These are phyloP conservation scores for Forsythia viridissima DNA, from an alignment of 257 asterid genomes.

Conservation along the genomic window DNA sequence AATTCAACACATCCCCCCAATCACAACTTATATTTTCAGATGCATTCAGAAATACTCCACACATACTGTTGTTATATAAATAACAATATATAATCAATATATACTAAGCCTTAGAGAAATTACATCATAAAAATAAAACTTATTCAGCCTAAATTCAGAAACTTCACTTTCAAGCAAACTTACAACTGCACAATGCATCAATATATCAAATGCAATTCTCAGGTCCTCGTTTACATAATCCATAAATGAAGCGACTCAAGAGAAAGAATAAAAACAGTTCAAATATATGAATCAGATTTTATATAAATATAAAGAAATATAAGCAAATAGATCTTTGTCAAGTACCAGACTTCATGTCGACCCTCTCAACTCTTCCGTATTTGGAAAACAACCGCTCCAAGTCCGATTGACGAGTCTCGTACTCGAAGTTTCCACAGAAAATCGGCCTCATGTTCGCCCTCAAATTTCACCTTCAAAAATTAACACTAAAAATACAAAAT, in stretches of 20 bases:
- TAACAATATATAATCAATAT: too few species aligned
- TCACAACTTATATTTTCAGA: not conserved
- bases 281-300: not conserved
- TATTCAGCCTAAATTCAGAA: too few species aligned
- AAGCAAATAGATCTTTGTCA: not conserved
- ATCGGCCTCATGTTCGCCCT: conserved; percentile 63
- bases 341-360: conserved; percentile 90
- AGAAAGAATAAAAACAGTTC: not conserved
- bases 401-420: conserved; percentile 81
- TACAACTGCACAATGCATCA: not conserved
- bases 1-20: not conserved
- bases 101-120: too few species aligned
- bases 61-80: too few species aligned
- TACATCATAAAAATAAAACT: too few species aligned
- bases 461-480: not conserved
- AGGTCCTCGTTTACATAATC: not conserved
- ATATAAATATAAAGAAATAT: not conserved
- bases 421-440: conserved; percentile 86
- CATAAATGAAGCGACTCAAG: not conserved
- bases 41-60: not conserved
- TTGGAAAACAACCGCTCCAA: conserved; percentile 83
- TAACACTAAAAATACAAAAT: not conserved
- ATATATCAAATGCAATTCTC: not conserved
- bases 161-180: not conserved
- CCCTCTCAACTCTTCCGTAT: conserved; percentile 78